Evolutionary conservation across 2,329 filamentous ascomycete genomes (phyloP), one percentile per base, ranked within the genome.

Genomic region (Cladosporium sp.): DNA sequence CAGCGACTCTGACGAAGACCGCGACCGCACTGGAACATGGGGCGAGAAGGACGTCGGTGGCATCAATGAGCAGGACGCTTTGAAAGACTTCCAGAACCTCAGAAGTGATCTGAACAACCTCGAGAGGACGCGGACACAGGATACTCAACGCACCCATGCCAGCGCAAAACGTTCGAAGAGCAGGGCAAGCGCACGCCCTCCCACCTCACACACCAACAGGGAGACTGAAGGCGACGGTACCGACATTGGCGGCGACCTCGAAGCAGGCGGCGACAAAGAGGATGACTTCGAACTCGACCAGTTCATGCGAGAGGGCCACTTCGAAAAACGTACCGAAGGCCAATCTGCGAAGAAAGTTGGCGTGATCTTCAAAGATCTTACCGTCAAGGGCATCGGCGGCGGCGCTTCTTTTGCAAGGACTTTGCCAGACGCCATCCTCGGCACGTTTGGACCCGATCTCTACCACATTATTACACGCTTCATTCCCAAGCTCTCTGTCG

Each of bases 391-490:
- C 21, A 79, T 88, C 8, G 87, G 88, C 49, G 86, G 86, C 14
- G 88, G 86, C 0, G 82, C 89, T 0, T 86, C 86, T 0, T 90
- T 91, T 68, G 90, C 91, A 28, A 86, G 86, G 67, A 92, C 90
- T 0, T 78, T 94, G 0, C 91, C 91, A 0, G 85, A 91, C 68
- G 91, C 91, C 2, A 82, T 94, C 43, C 68, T 92, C 5, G 90
- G 90, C 25, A 93, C 91, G 0, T 94, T 95, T 74, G 91, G 91
- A 0, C 91, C 91, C 0, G 91, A 94, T 76, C 79, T 94, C 1
- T 94, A 91, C 75, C 84, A 81, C 25, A 78, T 91, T 7, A 70
- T 93, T 16, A 81, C 80, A 34, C 73, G 79, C 7, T 87, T 85
- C 65, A 72, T 87, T 26, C 86, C 86, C 0, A 78, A 79, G 23